Evolutionary conservation across 108 stramenopile genomes (phyloP), one percentile per base, ranked within the genome.

Genomic region (Skeletonema tropicum): DNA sequence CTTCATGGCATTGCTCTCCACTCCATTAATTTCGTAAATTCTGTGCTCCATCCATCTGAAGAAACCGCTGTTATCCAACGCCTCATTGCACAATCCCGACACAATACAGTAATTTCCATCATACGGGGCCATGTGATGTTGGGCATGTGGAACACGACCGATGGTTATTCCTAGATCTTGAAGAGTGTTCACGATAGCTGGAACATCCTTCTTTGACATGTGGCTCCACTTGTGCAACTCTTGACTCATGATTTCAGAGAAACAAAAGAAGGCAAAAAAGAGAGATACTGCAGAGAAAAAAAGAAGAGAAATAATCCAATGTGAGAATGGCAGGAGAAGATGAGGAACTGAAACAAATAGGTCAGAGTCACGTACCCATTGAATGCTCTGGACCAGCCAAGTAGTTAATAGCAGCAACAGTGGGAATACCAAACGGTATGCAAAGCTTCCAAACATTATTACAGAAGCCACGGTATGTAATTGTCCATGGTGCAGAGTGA

Each of bases 401-500:
- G 26, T 33, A 49, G 38, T 45, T 66, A 15, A 92, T 87, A 5
- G 70, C 79, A n/a, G 73, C 74, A 77, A 92, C 78, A 5, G 88
- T 88, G 9, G 80, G 84, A 55, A 90, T 64, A 31, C 92, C 90
- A 73, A 93, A 92, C 11, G 92, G 92, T 21, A 91, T 84, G 49
- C 92, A 93, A 0, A 96, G 80, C 72, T 97, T 96, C 86, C 93
- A 92, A 52, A 97, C 96, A 76, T 97, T 97, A 76, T 97, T 97
- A 48, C 82, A 85, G 71, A 97, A 97, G 10, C 88, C 93, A 15
- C 97, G 84, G 78, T 96, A 80, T 6, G 94, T 94, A 58, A 97
- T 97, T 0, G 97, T 97, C 97, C 97, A 97, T 1, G 95, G 97
- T 12, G 95, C 94, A 8, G 83, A 85, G 76, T 97, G 97, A 74